Base-by-base conservation (phyloP, 768 basidiomycete species). In the Phallus indusiatus region DNA sequence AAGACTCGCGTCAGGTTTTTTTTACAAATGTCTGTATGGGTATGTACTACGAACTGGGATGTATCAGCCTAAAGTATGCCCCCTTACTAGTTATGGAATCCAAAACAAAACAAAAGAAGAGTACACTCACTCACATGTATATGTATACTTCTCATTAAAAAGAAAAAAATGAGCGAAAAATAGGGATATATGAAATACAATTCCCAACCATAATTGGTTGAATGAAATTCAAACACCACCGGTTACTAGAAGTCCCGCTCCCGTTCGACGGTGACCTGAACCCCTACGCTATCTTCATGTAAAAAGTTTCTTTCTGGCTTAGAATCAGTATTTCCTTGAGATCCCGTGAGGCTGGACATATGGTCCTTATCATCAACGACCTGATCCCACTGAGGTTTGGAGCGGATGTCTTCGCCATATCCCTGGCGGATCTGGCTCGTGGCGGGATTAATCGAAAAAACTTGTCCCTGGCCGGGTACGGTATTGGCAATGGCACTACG, bases 191-290 rank as follows among this genome's bases (percentile, higher is more conserved):
- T 28, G 28, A 3, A 28, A 28, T 28, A 28, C 28, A 28, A 28
- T 28, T 28, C 28, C 2, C 28, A 7, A 28, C 28, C 28, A 28
- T 28, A 3, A 7, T 28, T 28, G 2, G 7, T 3, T 28, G 7
- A 28, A 28, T 7, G 28, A 7, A 28, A 28, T 7, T 7, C 28
- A 28, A 28, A 28, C 28, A 7, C 28, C 28, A 28, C 7, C 28
- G 4, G 7, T 47, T 80, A 82, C 22, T 80, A 78, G 53, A 83
- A 73, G 64, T 84, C 76, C 46, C 77, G 70, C 60, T 84, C 76
- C 46, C 77, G 70, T 60, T 84, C 77, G 54, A 84, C 76, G 1
- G 81, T 82, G 58, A 84, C 74, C 63, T 81, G 82, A 36, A 84
- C 81, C 17, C 81, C 82, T 42, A 68, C 66, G 68, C 64, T 0